Evolutionary conservation across 176 grass and related monocot species (phyloP).

Genomic region (Oryza glaberrima): DNA sequence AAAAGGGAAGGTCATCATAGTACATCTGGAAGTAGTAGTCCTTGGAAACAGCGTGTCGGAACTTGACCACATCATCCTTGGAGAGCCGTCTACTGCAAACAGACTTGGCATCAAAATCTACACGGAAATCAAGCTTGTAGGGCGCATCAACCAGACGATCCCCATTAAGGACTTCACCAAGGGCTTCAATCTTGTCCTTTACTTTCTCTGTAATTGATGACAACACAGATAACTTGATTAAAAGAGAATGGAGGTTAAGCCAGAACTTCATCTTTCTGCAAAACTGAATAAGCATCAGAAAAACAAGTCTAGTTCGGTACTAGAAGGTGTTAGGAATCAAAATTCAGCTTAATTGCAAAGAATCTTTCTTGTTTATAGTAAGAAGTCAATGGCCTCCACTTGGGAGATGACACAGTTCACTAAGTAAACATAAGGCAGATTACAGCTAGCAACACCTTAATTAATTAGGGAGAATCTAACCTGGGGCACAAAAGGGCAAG

Average conservation of each 20-base stretch:
- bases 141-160: constrained; percentile 89
- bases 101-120: constrained; percentile 52
- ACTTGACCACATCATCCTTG: constrained; percentile 74
- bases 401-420: neutral
- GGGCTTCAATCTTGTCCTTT: constrained; percentile 85
- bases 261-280: neutral
- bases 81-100: constrained; percentile 78
- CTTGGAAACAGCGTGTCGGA: constrained; percentile 69
- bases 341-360: neutral
- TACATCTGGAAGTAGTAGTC: constrained; percentile 99
- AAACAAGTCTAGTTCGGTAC: neutral
- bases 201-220: constrained; percentile 60
- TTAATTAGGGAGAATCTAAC: constrained; percentile 46
- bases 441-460: neutral
- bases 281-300: neutral
- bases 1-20: constrained; percentile 92
- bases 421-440: neutral
- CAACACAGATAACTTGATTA: neutral
- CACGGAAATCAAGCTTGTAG: constrained; percentile 84
- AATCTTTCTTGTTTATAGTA: neutral
- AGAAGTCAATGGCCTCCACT: neutral
- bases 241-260: neutral
- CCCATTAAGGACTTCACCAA: constrained; percentile 91
- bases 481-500: constrained; percentile 91
- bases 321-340: neutral